These are phyloP conservation scores for Protomyces pachydermus DNA, from an alignment of 1,139 yeast species.

Conservation along the genomic window DNA sequence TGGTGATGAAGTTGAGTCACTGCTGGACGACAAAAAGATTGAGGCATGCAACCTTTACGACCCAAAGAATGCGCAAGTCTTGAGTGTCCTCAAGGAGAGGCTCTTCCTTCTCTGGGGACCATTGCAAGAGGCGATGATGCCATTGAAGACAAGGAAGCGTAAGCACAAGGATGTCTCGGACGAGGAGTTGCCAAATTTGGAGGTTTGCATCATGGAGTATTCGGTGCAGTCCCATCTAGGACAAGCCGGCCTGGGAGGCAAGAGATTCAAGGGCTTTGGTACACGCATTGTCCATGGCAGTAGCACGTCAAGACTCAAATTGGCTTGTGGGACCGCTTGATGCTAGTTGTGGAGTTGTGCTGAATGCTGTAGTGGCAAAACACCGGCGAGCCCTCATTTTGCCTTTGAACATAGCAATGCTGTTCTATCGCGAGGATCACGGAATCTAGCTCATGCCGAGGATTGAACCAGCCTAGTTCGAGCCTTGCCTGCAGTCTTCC, in stretches of 20 bases:
- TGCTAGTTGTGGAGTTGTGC: not conserved
- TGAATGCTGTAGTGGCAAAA: too few relatives aligned
- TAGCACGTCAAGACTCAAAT: not conserved
- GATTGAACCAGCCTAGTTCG: too few relatives aligned
- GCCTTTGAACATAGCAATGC: too few relatives aligned
- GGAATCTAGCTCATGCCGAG: too few relatives aligned
- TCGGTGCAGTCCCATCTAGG: conserved; percentile 4
- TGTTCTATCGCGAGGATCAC: too few relatives aligned
- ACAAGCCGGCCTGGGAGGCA: conserved; percentile 16
- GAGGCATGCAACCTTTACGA: conserved; percentile 17
- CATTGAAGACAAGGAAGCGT: conserved; percentile 4
- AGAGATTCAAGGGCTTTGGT: conserved; percentile 18
- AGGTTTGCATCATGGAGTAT: conserved; percentile 21
- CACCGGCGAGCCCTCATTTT: too few relatives aligned
- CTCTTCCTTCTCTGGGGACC: conserved; percentile 27
- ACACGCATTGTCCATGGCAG: not conserved
- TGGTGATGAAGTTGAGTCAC: conserved; percentile 25
- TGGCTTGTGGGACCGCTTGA: not conserved
- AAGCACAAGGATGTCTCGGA: not conserved
- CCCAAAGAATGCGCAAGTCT: conserved; percentile 9
- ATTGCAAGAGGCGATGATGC: conserved; percentile 20
- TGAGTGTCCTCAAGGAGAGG: conserved; percentile 7
- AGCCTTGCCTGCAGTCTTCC: too few relatives aligned
- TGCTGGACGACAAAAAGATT: conserved; percentile 13
- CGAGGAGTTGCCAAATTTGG: not conserved